Conservation (phyloP, 1,284 basidiomycete species). For the Pholiota adiposa region DNA sequence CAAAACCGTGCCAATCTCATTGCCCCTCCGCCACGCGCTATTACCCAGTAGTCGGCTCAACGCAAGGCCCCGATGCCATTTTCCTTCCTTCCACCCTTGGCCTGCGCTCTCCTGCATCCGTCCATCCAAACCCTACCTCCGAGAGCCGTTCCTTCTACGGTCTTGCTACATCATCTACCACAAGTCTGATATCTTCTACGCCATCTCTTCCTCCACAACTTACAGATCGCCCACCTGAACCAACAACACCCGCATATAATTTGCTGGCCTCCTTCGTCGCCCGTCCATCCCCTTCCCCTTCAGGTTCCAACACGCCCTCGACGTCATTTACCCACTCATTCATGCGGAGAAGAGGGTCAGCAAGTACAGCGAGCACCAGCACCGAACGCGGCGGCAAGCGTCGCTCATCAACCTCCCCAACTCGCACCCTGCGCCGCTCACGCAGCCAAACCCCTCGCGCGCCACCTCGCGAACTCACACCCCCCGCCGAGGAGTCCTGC, state of each 20-base stretch:
- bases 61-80: conserved; percentile 51
- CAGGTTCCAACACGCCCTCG: conserved; percentile 34
- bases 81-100: too few species aligned
- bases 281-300: conserved; percentile 37
- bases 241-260: conserved; percentile 59
- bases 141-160: conserved; percentile 27
- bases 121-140: conserved; percentile 16
- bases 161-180: conserved; percentile 29
- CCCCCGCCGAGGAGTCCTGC: conserved; percentile 63
- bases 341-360: conserved; percentile 29
- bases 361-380: conserved; percentile 28
- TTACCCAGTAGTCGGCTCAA: conserved; percentile 74
- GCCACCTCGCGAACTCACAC: conserved; percentile 47
- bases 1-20: conserved; percentile 58
- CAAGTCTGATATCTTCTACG: conserved; percentile 27
- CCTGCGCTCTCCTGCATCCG: too few species aligned
- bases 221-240: conserved; percentile 39
- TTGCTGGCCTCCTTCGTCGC: conserved; percentile 58
- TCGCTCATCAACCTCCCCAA: conserved; percentile 16
- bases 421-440: conserved; percentile 15
- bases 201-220: conserved; percentile 31
- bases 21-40: conserved; percentile 68
- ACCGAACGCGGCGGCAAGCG: conserved; percentile 19
- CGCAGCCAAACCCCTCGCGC: conserved; percentile 34
- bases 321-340: conserved; percentile 31